Percentiles rank a stretch among this genome's conserved stretches.
Conservation (phyloP, 768 basidiomycete species). For the Suillus weaverae region DNA sequence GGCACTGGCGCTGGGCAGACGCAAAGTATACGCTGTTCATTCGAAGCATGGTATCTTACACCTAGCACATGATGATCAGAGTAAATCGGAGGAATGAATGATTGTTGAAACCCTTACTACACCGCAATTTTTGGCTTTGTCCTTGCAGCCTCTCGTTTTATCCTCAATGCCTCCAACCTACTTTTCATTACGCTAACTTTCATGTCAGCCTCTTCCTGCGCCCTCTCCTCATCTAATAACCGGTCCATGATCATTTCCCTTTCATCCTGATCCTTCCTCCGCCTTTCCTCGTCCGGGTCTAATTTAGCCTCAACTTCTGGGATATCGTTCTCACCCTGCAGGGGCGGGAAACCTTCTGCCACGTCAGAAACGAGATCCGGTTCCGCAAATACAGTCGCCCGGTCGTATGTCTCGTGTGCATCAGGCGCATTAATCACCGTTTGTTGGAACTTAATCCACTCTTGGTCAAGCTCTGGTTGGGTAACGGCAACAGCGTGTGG, state of each 20-base stretch:
- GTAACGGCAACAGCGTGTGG: background rate
- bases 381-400: slow-evolving; percentile 72
- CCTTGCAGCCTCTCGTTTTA: slow-evolving; percentile 40
- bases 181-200: slow-evolving; percentile 66
- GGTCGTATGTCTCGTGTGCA: slow-evolving; percentile 54
- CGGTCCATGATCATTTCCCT: slow-evolving; percentile 85
- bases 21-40: background rate
- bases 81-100: background rate
- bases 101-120: background rate
- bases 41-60: background rate
- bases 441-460: slow-evolving; percentile 74
- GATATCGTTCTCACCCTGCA: slow-evolving; percentile 3
- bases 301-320: slow-evolving; percentile 2
- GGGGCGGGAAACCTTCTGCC: slow-evolving; percentile 48
- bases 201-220: slow-evolving; percentile 86
- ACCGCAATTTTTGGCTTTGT: slow-evolving; percentile 19
- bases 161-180: slow-evolving; percentile 58
- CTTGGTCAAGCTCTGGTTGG: slow-evolving; percentile 53
- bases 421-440: slow-evolving; percentile 51
- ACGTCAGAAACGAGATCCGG: slow-evolving; percentile 53
- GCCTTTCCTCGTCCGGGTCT: slow-evolving; percentile 45
- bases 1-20: background rate
- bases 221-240: slow-evolving; percentile 78
- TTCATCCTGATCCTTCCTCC: slow-evolving; percentile 65
- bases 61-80: background rate